phyloP scores from a whole-genome alignment of 176 grass and related monocot genomes.

The Eleusine coracana region DNA sequence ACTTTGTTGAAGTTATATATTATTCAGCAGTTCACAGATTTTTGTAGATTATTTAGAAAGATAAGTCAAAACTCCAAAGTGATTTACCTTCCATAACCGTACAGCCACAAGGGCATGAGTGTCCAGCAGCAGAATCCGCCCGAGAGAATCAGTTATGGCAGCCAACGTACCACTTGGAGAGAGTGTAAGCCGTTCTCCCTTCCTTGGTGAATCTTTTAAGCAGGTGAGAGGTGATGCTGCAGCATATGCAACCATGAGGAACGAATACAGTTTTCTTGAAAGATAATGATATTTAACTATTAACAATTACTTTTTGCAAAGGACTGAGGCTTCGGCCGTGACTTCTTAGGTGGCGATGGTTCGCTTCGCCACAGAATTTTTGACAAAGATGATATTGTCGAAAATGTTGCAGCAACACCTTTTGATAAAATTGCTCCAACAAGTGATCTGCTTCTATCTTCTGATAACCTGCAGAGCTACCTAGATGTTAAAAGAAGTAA shows the following conservation, averaged over 20 bases:
- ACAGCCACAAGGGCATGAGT: slow-evolving; percentile 94
- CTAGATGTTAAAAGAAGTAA: slow-evolving; percentile 19
- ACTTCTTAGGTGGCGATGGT: slow-evolving; percentile 65
- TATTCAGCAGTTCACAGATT: neutral
- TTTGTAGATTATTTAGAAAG: neutral
- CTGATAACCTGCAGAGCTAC: slow-evolving; percentile 70
- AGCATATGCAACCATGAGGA: slow-evolving; percentile 38
- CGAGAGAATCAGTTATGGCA: slow-evolving; percentile 95
- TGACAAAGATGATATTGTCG: slow-evolving; percentile 91
- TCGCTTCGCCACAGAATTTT: slow-evolving; percentile 87
- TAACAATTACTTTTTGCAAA: slow-evolving; percentile 83
- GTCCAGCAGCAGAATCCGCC: slow-evolving; percentile 84
- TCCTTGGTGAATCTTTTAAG: slow-evolving; percentile 86
- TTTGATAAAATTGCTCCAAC: slow-evolving; percentile 95
- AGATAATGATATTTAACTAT: slow-evolving; percentile 37
- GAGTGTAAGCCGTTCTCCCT: slow-evolving; percentile 85
- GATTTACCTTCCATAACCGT: slow-evolving; percentile 87
- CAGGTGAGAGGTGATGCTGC: slow-evolving; percentile 88
- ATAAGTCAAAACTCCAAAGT: slow-evolving; percentile 5
- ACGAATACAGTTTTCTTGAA: slow-evolving; percentile 3
- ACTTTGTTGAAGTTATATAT: neutral
- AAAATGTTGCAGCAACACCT: slow-evolving; percentile 87
- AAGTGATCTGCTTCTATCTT: slow-evolving; percentile 91
- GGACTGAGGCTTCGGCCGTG: slow-evolving; percentile 76
- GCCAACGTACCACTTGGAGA: slow-evolving; percentile 93